Evolutionary conservation across 352 stramenopile species (phyloP).

Genomic region (Phytopythium ostracodes): DNA sequence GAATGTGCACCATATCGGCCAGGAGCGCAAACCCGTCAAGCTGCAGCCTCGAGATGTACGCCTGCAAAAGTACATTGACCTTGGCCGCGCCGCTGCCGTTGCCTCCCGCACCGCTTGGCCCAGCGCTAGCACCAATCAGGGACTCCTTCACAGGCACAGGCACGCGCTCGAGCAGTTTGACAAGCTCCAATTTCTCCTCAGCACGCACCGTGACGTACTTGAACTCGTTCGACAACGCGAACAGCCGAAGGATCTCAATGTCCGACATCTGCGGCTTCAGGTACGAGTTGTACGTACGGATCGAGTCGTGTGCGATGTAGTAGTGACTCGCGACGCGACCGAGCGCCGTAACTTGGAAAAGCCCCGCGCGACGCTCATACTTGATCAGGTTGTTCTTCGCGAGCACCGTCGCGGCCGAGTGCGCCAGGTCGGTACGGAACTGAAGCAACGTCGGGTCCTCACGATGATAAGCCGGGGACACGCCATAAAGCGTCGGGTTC

Average conservation of each 20-base stretch:
- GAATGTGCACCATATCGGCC: conserved; percentile 99
- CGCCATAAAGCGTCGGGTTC: conserved; percentile 96
- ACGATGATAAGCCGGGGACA: conserved; percentile 84
- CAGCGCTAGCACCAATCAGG: conserved; percentile 35
- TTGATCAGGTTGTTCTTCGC: conserved; percentile 98
- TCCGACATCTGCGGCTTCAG: conserved; percentile 99
- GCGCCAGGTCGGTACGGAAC: conserved; percentile 94
- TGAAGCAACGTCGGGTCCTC: conserved; percentile 94
- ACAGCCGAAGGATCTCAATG: conserved; percentile 99
- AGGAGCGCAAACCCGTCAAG: conserved; percentile 98
- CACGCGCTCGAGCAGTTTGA: conserved; percentile 96
- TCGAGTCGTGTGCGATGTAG: conserved; percentile 98
- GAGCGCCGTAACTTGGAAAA: conserved; percentile 96
- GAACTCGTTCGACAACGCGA: conserved; percentile 99
- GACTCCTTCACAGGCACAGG: conserved; percentile 99
- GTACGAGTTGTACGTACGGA: conserved; percentile 98
- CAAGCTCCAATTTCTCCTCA: conserved; percentile 98
- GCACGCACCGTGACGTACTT: conserved; percentile 97
- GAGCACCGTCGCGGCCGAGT: conserved; percentile 95
- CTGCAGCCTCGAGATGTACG: conserved; percentile 97
- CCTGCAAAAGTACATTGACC: conserved; percentile 99
- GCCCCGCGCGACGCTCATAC: conserved; percentile 95
- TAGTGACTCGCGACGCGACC: conserved; percentile 98
- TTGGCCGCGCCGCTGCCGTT: conserved; percentile 84
- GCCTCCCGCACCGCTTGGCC: conserved; percentile 12